Base-by-base conservation (phyloP, 192 early-diverging fungal genomes). In the Podila clonocystis region DNA sequence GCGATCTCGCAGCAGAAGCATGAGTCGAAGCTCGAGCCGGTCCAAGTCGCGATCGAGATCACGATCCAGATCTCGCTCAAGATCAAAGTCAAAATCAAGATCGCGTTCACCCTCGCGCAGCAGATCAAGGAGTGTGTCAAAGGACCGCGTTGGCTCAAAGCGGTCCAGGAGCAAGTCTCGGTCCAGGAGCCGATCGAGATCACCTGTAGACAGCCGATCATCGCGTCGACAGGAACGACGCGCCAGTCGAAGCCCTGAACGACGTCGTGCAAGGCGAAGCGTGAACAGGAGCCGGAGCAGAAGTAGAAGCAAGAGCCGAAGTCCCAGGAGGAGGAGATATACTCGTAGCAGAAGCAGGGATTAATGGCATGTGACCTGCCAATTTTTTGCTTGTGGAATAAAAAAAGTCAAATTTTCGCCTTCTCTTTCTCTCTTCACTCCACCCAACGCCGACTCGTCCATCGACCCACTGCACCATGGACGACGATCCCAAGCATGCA, bases 51-150 rank as follows among this genome's bases (percentile, higher is more conserved):
- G 70, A 11, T 66, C 64, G 7, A 41, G 58, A 26, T 61, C 64
- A 0, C 50, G 68, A 8, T 66, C 67, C 31, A 48, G 67, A 49
- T 67, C 68, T 19, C 38, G 30, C 7, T 82, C 77, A 17, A 62
- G 57, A 17, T 84, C 73, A 17, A 45, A 17, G 15, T 45, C 41
- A 17, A 45, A 45, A 4, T 45, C 41, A 12, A 55, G 82, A 13
- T 84, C 83, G 9, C 65, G 83, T 9, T 66, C 82, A 59, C 73
- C 29, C 12, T 71, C 59, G 30, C 64, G 72, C 12, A 29, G 22
- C 15, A 60, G 50, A 36, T 50, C 57, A n/a, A 33, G 70, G 12
- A 5, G 64, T 5, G 63, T 48, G 17, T 22, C 58, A 12, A 60
- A 50, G 19, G 31, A 59, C 5, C 26, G 61, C 3, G 12, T 15